These are phyloP conservation scores for Trichoderma asperellum DNA, from an alignment of 2,329 filamentous ascomycete genomes.

Conservation along the genomic window DNA sequence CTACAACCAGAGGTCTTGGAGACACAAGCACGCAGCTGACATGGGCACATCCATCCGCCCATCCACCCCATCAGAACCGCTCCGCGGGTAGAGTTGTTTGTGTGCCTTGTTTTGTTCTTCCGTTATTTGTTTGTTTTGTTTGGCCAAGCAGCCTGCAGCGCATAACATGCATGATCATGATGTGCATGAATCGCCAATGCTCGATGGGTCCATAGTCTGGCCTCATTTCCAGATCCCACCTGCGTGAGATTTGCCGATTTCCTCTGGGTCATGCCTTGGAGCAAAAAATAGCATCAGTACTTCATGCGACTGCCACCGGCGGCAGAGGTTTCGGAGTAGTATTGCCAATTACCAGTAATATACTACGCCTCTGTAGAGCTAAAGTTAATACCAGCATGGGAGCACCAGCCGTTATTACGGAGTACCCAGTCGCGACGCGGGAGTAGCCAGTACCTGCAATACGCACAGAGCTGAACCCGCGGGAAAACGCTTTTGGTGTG, in stretches of 20 bases:
- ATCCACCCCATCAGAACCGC: not conserved
- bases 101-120: not conserved
- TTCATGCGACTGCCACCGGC: not conserved
- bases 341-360: too few species aligned
- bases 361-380: too few species aligned
- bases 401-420: not conserved
- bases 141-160: not conserved
- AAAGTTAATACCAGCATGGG: not conserved
- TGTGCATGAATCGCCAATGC: not conserved
- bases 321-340: not conserved
- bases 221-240: constrained; percentile 4
- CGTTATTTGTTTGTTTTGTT: not conserved
- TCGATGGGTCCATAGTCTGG: not conserved
- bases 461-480: constrained; percentile 7
- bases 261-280: constrained; percentile 7
- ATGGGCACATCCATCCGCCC: not conserved
- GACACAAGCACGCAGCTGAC: not conserved
- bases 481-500: not conserved
- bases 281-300: not conserved
- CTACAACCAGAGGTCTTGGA: not conserved
- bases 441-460: constrained; percentile 5
- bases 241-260: not conserved
- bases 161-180: not conserved
- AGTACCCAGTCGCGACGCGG: not conserved
- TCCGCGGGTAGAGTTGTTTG: not conserved